A percentile compares a stretch with the other conserved stretches of the same genome.
Conservation (phyloP, 192 early-diverging fungal genomes). For the Backusella tuberculispora region DNA sequence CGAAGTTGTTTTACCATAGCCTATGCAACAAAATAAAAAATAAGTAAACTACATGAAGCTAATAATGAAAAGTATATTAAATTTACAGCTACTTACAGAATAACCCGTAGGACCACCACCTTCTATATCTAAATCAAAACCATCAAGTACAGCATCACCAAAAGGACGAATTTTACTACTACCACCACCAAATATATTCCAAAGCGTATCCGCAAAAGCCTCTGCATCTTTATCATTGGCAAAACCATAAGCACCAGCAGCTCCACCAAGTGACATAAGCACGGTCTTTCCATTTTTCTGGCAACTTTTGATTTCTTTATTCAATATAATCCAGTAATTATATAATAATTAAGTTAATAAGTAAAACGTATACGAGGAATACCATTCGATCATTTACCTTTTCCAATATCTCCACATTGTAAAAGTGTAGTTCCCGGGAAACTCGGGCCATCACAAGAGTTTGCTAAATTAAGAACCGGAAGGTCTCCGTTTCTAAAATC, state of each 20-base stretch:
- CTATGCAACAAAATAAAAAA: neutral
- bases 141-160: constrained; percentile 60
- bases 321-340: neutral
- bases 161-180: constrained; percentile 66
- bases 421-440: constrained; percentile 66
- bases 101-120: constrained; percentile 63
- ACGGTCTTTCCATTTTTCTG: constrained; percentile 75
- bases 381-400: constrained; percentile 13
- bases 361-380: neutral
- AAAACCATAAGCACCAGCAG: constrained; percentile 67
- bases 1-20: constrained; percentile 61
- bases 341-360: neutral
- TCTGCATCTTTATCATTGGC: constrained; percentile 55
- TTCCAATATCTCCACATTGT: constrained; percentile 69
- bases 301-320: constrained; percentile 67
- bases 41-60: neutral
- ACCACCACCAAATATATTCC: constrained; percentile 78
- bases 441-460: constrained; percentile 59
- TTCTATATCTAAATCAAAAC: constrained; percentile 66
- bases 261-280: constrained; percentile 75
- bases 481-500: constrained; percentile 63
- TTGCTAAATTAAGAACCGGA: constrained; percentile 72
- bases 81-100: constrained; percentile 26
- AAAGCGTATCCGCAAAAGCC: constrained; percentile 70
- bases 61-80: neutral